A percentile compares a stretch with the other conserved stretches of the same genome.
Conservation (phyloP, 2,329 filamentous ascomycete species). For the Venturia pyrina region DNA sequence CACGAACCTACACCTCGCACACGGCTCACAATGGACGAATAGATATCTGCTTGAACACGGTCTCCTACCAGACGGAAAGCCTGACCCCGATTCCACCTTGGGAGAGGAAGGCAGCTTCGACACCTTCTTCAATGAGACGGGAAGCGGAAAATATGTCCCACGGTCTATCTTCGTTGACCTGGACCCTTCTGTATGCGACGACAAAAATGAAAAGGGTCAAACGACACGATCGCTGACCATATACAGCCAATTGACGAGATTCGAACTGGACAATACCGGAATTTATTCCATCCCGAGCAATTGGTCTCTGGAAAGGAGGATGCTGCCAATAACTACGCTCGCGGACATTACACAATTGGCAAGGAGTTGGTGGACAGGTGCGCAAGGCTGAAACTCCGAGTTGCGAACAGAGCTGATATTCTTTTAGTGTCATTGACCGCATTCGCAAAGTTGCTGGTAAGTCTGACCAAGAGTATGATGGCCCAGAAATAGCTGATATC, state of each 20-base stretch:
- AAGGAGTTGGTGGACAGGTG: slow-evolving; percentile 68
- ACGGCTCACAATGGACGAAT: slow-evolving; percentile 15
- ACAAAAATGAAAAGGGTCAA: background rate
- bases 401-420: slow-evolving; percentile 15
- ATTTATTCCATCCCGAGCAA: slow-evolving; percentile 63
- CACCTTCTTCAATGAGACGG: slow-evolving; percentile 67
- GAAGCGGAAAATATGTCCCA: slow-evolving; percentile 61
- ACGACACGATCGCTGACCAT: slow-evolving; percentile 6
- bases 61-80: slow-evolving; percentile 53
- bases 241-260: slow-evolving; percentile 59
- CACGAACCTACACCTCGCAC: background rate
- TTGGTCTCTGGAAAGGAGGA: slow-evolving; percentile 67
- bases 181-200: slow-evolving; percentile 51
- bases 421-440: slow-evolving; percentile 26
- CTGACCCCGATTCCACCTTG: slow-evolving; percentile 51
- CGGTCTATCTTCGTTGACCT: slow-evolving; percentile 64
- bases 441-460: slow-evolving; percentile 36
- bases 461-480: background rate
- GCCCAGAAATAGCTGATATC: slow-evolving; percentile 15
- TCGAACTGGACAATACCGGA: slow-evolving; percentile 56
- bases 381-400: slow-evolving; percentile 10
- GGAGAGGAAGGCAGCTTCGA: slow-evolving; percentile 56
- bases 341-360: slow-evolving; percentile 66
- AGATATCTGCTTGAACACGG: slow-evolving; percentile 67
- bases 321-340: slow-evolving; percentile 68